phyloP scores from a whole-genome alignment of 2,329 filamentous ascomycete species.

The Ophiostoma sp. region DNA sequence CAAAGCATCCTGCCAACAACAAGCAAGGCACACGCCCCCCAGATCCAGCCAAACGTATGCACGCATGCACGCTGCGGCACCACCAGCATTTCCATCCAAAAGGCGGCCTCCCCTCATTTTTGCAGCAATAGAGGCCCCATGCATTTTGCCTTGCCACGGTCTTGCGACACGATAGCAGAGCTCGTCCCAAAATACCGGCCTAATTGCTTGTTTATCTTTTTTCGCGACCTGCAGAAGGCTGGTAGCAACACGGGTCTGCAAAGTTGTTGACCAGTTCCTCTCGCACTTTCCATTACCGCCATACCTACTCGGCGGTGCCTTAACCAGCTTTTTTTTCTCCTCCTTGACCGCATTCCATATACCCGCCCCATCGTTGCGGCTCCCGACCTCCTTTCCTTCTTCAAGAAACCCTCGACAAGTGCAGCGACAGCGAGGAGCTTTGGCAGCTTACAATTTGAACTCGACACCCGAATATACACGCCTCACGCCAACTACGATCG shows the following conservation, averaged over 20 bases:
- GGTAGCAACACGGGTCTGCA: conserved; percentile 1
- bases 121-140: conserved; percentile 2
- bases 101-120: conserved; percentile 23
- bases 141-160: conserved; percentile 14
- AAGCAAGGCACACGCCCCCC: conserved; percentile 14
- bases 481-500: neutral
- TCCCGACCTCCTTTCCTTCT: neutral
- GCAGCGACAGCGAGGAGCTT: neutral
- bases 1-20: neutral
- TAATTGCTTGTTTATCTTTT: conserved; percentile 15
- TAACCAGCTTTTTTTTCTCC: neutral
- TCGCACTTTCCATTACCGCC: neutral
- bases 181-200: neutral
- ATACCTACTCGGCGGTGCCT: neutral
- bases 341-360: neutral
- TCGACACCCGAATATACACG: neutral
- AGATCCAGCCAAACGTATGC: neutral
- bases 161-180: conserved; percentile 16
- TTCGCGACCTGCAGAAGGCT: conserved; percentile 18
- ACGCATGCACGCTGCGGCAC: neutral
- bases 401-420: neutral
- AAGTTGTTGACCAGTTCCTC: neutral
- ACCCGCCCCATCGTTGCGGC: neutral
- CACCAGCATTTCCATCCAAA: neutral
- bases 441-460: neutral